Evolutionary conservation across 2,329 filamentous ascomycete genomes (phyloP), one percentile per base, ranked within the genome.

Genomic region (Neofusicoccum sp.): DNA sequence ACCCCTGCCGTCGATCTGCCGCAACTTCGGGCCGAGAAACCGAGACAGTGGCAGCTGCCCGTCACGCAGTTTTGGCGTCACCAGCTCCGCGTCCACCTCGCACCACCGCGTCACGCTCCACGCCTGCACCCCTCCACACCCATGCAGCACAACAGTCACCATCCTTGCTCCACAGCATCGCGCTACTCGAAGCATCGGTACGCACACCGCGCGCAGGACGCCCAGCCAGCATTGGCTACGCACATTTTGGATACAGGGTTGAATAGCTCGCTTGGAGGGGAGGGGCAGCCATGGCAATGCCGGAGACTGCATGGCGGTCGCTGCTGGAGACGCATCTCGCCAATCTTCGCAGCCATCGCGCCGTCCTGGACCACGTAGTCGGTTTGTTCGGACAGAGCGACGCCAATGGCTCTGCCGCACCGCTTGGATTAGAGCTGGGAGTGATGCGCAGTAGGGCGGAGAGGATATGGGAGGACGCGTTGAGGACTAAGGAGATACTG

Each of bases 401-500:
- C n/a, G 8, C 6, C 14, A 7, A 14, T 11, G 40, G 6, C 20
- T 1, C 34, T 4, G 43, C 43, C 5, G 43, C 33, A 6, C 7
- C 24, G 12, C n/a, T n/a, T n/a, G n/a, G n/a, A n/a, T n/a, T n/a
- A n/a, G 58, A 60, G 40, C 58, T 60, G 8, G 48, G 45, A 5
- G 31, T 33, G 11, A 60, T 60, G 58, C 47, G 48, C 3, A 14
- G 14, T 16, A 38, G 47, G 3, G 58, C 58, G 3, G 58, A 60
- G 47, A 51, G 33, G 14, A 60, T 60, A 34, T 60, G 38, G 47
- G 47, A 60, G 30, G 58, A 60, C 14, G 58, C 58, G 1, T 31
- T 41, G 14, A 40, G 48, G 16, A 48, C 58, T 2, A 48, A 48
- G 5, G 58, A 53, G n/a, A 16, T 60, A 2, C 33, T 60, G 16